Conservation (phyloP, 352 stramenopile species). For the Globisporangium acanthophoron region DNA sequence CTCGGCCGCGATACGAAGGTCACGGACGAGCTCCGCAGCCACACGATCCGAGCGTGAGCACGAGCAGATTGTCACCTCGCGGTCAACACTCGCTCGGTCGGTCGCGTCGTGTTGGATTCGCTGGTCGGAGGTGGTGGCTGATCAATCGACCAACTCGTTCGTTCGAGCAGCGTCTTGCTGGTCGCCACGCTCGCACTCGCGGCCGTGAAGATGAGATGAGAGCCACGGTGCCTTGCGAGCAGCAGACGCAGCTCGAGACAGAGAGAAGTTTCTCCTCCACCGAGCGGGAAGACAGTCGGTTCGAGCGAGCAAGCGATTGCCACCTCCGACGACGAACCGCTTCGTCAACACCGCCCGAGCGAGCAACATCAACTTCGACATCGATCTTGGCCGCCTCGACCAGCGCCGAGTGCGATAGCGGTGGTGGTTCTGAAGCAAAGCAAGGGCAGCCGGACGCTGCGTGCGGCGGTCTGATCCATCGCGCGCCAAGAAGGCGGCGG, state of each 20-base stretch:
- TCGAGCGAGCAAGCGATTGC: not conserved
- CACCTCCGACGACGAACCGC: too few species aligned
- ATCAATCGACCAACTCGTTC: not conserved
- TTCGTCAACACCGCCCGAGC: not conserved
- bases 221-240: too few species aligned
- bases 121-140: not conserved
- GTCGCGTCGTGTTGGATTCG: not conserved
- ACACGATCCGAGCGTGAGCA: not conserved
- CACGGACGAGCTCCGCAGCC: too few species aligned
- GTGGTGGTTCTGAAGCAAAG: not conserved
- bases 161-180: not conserved
- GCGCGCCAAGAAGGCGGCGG: not conserved
- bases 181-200: too few species aligned
- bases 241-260: too few species aligned
- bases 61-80: not conserved
- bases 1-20: not conserved
- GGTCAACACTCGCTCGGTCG: not conserved
- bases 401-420: not conserved
- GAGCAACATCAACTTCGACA: not conserved
- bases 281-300: not conserved
- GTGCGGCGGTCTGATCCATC: too few species aligned
- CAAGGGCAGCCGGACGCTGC: not conserved
- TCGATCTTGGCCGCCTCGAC: not conserved
- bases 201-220: too few species aligned
- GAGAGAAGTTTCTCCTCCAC: too few species aligned